These are phyloP conservation scores for Flaveria sonorensis DNA, from an alignment of 129 eudicot genomes.

Conservation along the genomic window DNA sequence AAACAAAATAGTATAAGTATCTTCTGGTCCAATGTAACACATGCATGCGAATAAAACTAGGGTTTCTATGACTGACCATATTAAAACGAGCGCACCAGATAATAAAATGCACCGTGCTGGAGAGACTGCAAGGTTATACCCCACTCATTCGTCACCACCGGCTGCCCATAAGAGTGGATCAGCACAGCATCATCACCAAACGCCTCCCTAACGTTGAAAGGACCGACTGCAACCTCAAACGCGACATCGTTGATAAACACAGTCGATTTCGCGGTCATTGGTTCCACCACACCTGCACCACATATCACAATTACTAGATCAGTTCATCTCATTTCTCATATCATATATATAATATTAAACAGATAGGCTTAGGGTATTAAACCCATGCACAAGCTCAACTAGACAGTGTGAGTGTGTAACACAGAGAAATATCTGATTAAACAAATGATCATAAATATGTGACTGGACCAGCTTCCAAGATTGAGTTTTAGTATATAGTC, in stretches of 20 bases:
- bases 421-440: constrained; percentile 15
- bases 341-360: too few species aligned
- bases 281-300: constrained; percentile 47
- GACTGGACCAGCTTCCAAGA: constrained; percentile 17
- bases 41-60: not conserved
- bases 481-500: not conserved
- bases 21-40: too few species aligned
- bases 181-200: constrained; percentile 83
- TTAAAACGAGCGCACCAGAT: constrained; percentile 55
- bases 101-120: constrained; percentile 77
- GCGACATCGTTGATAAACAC: constrained; percentile 83
- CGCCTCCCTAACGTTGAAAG: constrained; percentile 69
- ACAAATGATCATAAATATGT: constrained; percentile 20
- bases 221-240: constrained; percentile 70
- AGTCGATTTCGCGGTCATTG: constrained; percentile 48
- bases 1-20: too few species aligned
- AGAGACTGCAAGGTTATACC: constrained; percentile 89
- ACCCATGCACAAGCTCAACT: too few species aligned
- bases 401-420: not conserved
- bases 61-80: constrained; percentile 26
- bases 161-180: constrained; percentile 68
- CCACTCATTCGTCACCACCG: constrained; percentile 78
- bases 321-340: too few species aligned
- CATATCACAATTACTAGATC: too few species aligned
- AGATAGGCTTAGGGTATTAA: too few species aligned